Conservation (phyloP, 176 grass and related monocot species). For the Zoysia pacifica region DNA sequence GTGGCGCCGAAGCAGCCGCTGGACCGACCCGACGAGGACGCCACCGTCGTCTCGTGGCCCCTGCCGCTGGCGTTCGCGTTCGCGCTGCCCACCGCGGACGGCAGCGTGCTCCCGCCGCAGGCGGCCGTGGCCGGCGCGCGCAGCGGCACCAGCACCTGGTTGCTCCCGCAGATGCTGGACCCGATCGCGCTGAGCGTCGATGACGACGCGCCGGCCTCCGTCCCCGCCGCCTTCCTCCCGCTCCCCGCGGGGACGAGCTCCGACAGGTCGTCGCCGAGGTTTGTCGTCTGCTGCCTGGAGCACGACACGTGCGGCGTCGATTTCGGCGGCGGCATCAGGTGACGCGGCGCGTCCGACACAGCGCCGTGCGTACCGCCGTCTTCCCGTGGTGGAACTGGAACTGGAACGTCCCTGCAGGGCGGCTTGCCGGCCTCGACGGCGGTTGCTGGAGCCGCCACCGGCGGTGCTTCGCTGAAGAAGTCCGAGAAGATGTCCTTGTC, state of each 20-base stretch:
- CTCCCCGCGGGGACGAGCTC: constrained; percentile 21
- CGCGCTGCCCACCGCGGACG: constrained; percentile 45
- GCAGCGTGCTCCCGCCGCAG: background rate
- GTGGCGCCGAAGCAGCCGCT: constrained; percentile 53
- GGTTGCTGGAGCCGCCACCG: background rate
- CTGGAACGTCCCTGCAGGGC: background rate
- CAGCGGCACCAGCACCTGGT: constrained; percentile 50
- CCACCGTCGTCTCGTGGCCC: constrained; percentile 25
- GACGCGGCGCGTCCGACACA: constrained; percentile 32
- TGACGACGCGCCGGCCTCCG: constrained; percentile 45
- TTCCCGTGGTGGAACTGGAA: background rate
- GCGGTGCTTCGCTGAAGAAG: constrained; percentile 50
- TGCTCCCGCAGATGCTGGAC: constrained; percentile 79
- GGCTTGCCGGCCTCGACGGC: background rate
- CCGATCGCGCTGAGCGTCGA: constrained; percentile 65
- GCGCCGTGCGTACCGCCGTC: background rate
- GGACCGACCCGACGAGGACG: constrained; percentile 58
- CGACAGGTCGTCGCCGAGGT: constrained; percentile 33
- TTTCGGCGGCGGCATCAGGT: constrained; percentile 79
- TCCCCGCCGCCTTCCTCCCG: constrained; percentile 1
- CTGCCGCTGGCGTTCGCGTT: constrained; percentile 30
- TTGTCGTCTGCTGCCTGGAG: constrained; percentile 50
- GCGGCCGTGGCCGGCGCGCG: no score
- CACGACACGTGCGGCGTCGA: constrained; percentile 32
- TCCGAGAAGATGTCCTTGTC: constrained; percentile 84